Conservation (phyloP, 129 eudicot genomes). For the Chrysanthemum lavandulifolium region DNA sequence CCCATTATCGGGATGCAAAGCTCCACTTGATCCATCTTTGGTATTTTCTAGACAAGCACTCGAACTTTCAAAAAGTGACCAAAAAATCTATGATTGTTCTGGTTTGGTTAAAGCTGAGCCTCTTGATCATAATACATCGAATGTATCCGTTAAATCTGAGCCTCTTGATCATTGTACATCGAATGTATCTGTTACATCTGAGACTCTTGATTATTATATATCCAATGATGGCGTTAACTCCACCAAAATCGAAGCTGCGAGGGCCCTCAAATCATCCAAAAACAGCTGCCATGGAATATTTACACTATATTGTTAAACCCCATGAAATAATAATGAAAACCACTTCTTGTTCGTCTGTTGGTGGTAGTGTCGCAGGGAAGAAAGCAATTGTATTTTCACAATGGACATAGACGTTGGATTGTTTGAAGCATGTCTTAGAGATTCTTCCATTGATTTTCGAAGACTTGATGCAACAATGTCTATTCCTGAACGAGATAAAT, state of each 20-base stretch:
- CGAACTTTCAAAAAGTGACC: not conserved
- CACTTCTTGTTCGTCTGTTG: not conserved
- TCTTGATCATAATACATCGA: constrained; percentile 28
- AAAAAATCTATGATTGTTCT: too few relatives aligned
- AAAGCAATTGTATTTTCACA: constrained; percentile 98
- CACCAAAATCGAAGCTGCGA: constrained; percentile 83
- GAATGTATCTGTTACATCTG: constrained; percentile 41
- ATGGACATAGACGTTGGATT: constrained; percentile 98
- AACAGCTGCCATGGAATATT: constrained; percentile 37
- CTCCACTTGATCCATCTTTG: constrained; percentile 40
- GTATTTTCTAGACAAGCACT: constrained; percentile 67
- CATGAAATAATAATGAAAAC: constrained; percentile 7
- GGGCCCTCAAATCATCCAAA: too few relatives aligned
- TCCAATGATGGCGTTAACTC: constrained; percentile 22
- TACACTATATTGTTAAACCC: constrained; percentile 54
- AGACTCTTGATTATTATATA: constrained; percentile 33
- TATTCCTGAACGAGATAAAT: constrained; percentile 79
- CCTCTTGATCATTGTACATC: constrained; percentile 34
- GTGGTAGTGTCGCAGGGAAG: constrained; percentile 46
- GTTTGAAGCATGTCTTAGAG: constrained; percentile 76
- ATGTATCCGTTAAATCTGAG: constrained; percentile 22
- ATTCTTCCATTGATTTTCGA: constrained; percentile 66
- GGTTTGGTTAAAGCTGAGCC: constrained; percentile 33
- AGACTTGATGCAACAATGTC: constrained; percentile 98
- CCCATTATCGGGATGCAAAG: constrained; percentile 77